Evolutionary conservation across 106 monocot species (phyloP), one percentile per base, ranked within the genome.

Genomic region (Chionographis japonica): DNA sequence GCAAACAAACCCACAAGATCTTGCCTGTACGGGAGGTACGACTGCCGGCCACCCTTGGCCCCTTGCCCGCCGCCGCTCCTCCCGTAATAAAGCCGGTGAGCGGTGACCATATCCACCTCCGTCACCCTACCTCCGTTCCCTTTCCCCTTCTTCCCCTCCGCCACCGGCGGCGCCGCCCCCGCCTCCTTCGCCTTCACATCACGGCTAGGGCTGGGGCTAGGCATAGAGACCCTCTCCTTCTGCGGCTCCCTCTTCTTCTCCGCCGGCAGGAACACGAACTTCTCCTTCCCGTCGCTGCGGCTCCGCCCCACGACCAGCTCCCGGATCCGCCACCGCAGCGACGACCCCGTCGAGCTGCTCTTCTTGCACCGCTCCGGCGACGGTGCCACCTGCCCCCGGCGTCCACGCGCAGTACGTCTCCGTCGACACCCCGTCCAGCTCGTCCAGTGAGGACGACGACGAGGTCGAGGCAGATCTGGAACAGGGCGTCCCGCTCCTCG

Each of bases 1-100:
- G 71, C 74, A 60, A 85, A 87, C 72, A 94, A 80, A 0, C 93
- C 89, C 16, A 94, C 68, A 13, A 93, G 58, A 14, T 80, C 81
- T 13, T 61, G 75, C 60, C 74, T 60, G 67, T 90, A 90, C 10
- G 93, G 93, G 3, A 94, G 71, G 52, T 67, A 90, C 35, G 81
- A 76, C 16, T 71, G 69, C 68, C 80, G 73, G 20, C 12, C 14
- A 4, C 38, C 68, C 27, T 27, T 27, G 27, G 27, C 27, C 1
- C 72, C 58, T 6, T 57, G 68, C 7, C 20, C 15, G 10, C 20
- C 72, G 1, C 52, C 78, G 10, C 50, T 74, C 54, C 62, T 74
- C 27, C 71, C 60, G 70, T 93, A 93, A 64, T 63, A 81, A 1
- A 83, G 12, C 60, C 65, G 56, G 68, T 86, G 86, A 7, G 79